phyloP scores from a whole-genome alignment of 2,329 filamentous ascomycete species.

The Fusarium staphyleae region DNA sequence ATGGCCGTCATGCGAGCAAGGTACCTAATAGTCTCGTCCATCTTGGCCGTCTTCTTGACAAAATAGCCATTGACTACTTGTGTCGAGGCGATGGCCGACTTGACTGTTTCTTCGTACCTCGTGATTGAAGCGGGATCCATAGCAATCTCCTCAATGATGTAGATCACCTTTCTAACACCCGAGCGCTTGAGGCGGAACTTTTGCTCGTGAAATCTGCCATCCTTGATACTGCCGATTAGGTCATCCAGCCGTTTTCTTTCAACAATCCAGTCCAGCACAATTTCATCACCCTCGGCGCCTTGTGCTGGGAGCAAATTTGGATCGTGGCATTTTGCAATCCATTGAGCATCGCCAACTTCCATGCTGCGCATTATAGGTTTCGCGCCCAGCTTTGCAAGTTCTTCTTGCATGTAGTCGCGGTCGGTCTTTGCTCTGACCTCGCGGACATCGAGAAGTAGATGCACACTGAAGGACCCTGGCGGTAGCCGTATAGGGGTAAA shows the following conservation, averaged over 20 bases:
- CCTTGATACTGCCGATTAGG: slow-evolving; percentile 80
- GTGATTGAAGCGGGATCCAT: slow-evolving; percentile 62
- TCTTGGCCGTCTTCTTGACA: slow-evolving; percentile 75
- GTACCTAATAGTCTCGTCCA: slow-evolving; percentile 82
- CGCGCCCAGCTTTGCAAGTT: slow-evolving; percentile 71
- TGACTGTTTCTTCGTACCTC: slow-evolving; percentile 70
- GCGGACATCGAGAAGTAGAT: slow-evolving; percentile 76
- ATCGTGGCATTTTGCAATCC: slow-evolving; percentile 77
- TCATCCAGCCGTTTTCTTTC: slow-evolving; percentile 84
- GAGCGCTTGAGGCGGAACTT: slow-evolving; percentile 79
- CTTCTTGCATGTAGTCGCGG: slow-evolving; percentile 77
- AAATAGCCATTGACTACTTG: slow-evolving; percentile 83
- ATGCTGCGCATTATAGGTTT: slow-evolving; percentile 71
- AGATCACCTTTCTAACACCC: slow-evolving; percentile 78
- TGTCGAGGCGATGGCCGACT: slow-evolving; percentile 76
- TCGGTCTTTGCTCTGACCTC: slow-evolving; percentile 77
- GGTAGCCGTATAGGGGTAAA: slow-evolving; percentile 68
- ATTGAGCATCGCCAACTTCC: slow-evolving; percentile 77
- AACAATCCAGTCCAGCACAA: slow-evolving; percentile 81
- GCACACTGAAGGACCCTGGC: slow-evolving; percentile 73
- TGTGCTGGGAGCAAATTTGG: slow-evolving; percentile 60
- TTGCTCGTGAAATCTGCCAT: slow-evolving; percentile 83
- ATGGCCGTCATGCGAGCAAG: slow-evolving; percentile 74
- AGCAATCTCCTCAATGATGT: slow-evolving; percentile 77
- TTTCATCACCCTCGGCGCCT: slow-evolving; percentile 70